These are phyloP conservation scores for Eucalyptus pauciflora DNA, from an alignment of 345 rosid species.

Conservation along the genomic window DNA sequence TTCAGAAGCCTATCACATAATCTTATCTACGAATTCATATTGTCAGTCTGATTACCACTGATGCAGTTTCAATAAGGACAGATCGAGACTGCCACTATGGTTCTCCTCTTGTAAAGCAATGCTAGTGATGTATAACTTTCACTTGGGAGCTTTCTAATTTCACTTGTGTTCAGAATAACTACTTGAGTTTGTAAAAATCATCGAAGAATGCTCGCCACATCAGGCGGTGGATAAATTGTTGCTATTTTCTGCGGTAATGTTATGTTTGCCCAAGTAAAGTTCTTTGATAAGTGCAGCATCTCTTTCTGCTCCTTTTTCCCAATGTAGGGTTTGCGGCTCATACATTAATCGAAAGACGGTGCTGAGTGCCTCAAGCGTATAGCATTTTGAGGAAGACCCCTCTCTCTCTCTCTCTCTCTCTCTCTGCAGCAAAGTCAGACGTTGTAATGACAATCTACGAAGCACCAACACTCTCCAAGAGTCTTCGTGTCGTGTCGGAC, in stretches of 20 bases:
- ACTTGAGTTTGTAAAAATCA: background rate
- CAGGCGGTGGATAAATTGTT: background rate
- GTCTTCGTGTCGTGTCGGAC: too few species aligned
- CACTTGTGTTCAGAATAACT: background rate
- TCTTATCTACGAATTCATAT: background rate
- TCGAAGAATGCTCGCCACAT: background rate
- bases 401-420: background rate
- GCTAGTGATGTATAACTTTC: background rate
- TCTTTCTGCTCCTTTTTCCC: background rate
- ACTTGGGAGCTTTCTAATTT: background rate
- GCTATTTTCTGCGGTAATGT: background rate
- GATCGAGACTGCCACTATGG: background rate
- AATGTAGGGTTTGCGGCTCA: background rate
- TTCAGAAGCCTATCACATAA: background rate
- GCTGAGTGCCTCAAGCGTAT: background rate
- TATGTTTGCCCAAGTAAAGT: background rate
- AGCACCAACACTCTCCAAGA: too few species aligned
- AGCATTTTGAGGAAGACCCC: background rate
- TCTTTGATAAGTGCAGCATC: background rate
- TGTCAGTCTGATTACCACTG: background rate
- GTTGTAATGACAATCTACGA: background rate
- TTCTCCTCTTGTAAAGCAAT: background rate
- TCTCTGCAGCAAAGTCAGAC: background rate
- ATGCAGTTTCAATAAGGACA: background rate
- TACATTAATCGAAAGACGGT: background rate